Percentiles rank a stretch among this genome's conserved stretches.
Evolutionary conservation across 208 protist species (phyloP).

Genomic region (Porcisia hertigi): DNA sequence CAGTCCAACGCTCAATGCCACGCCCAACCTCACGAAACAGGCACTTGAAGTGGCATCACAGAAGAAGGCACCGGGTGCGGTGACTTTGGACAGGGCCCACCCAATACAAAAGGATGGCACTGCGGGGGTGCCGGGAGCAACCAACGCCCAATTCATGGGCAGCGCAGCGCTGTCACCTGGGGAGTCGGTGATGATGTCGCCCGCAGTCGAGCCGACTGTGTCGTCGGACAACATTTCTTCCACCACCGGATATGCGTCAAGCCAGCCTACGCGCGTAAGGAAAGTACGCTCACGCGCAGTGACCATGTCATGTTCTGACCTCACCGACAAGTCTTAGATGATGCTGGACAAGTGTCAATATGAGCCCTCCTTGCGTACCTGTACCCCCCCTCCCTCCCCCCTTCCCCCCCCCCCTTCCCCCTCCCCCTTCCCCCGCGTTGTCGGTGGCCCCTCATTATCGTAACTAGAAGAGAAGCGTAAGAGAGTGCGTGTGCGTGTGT

Average conservation of each 20-base stretch:
- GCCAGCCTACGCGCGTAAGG: constrained; percentile 6
- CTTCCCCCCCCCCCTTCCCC: neutral
- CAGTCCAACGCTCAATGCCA: constrained; percentile 22
- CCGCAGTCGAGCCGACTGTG: neutral
- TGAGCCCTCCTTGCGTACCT: neutral
- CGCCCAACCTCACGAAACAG: constrained; percentile 15
- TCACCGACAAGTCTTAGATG: neutral
- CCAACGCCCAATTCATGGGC: neutral
- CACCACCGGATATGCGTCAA: neutral
- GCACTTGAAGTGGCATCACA: constrained; percentile 10
- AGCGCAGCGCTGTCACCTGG: neutral
- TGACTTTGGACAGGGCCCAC: neutral
- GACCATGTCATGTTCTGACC: neutral
- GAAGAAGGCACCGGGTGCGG: constrained; percentile 11
- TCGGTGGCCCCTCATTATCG: too few relatives aligned
- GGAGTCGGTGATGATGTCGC: neutral
- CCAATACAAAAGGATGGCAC: neutral
- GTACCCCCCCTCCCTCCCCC: neutral
- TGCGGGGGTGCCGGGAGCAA: neutral
- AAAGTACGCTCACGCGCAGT: constrained; percentile 1
- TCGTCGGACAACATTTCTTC: neutral
- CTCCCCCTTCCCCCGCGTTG: too few relatives aligned
- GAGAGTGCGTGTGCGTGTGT: too few relatives aligned
- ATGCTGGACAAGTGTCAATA: neutral
- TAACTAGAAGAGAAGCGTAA: too few relatives aligned